Base-by-base conservation (phyloP, 176 grass and related monocot species). In the Bonia amplexicaulis region DNA sequence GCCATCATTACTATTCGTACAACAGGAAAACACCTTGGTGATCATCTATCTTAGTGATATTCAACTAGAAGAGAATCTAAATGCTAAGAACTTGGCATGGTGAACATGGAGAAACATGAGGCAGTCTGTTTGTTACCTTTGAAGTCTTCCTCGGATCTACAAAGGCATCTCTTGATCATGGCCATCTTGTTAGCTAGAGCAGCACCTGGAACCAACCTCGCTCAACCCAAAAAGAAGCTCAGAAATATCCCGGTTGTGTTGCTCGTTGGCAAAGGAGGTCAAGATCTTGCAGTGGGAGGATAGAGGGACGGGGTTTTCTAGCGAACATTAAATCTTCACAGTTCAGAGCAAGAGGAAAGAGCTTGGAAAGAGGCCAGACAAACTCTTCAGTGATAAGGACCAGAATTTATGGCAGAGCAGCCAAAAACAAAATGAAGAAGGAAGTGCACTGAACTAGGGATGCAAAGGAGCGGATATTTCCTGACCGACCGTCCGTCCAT, bases 121-220 rank as follows among this genome's bases (percentile, higher is more conserved):
- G 13, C 12, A 76, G 22, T 7, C 29, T 19, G 9, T 0, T 54
- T 44, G 6, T 69, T 40, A 88, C 80, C 86, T 77, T 51, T 35
- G 12, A 83, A 54, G 13, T 84, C 66, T 72, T 83, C 74, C 45
- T 78, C 17, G 4, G 86, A 72, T 78, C 55, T 41, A n/a, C 80
- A 65, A 49, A 88, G 37, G 74, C 86, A 88, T 71, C 66, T 77
- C 35, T 74, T 83, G 15, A 84, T 11, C 45, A 88, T 68, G 17
- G 33, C 80, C 86, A 88, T 78, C 45, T 47, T 69, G 51, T 58
- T 25, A 58, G 79, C 49, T 41, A 58, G 52, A 69, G 40, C 53
- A 61, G 53, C 64, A 63, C 6, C 14, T 8, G 27, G 13, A 25
- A 66, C 45, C 14, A 66, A 13, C 63, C 45, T 80, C 26, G 27